phyloP scores from a whole-genome alignment of 2,329 filamentous ascomycete genomes.

The Byssochlamys sp. region DNA sequence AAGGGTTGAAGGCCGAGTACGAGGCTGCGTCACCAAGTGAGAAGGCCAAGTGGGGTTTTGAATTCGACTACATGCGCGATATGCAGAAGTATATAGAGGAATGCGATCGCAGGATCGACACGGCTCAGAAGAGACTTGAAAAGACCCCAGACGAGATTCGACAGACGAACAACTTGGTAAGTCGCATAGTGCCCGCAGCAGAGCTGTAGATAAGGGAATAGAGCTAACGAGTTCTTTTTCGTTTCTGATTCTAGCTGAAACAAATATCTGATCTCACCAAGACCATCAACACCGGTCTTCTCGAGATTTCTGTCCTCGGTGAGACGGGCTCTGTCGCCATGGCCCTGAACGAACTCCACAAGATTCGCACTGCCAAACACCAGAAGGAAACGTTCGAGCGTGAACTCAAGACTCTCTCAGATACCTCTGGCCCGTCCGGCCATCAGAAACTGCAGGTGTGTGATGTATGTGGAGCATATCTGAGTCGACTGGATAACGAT shows the following conservation, averaged over 20 bases:
- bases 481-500: slow-evolving; percentile 87
- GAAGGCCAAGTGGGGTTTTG: slow-evolving; percentile 73
- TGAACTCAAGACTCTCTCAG: slow-evolving; percentile 79
- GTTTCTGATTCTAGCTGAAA: slow-evolving; percentile 49
- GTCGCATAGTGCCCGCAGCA: slow-evolving; percentile 7
- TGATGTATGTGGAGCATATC: slow-evolving; percentile 93
- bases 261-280: slow-evolving; percentile 70
- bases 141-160: slow-evolving; percentile 97
- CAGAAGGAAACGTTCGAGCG: slow-evolving; percentile 75
- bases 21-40: slow-evolving; percentile 62
- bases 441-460: slow-evolving; percentile 98
- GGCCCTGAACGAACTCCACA: slow-evolving; percentile 80
- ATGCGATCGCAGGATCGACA: slow-evolving; percentile 87
- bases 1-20: slow-evolving; percentile 81
- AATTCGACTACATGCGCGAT: slow-evolving; percentile 92
- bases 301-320: slow-evolving; percentile 77
- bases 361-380: slow-evolving; percentile 68
- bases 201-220: neutral
- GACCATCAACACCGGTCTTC: slow-evolving; percentile 69
- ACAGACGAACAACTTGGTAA: slow-evolving; percentile 76
- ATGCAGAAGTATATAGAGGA: slow-evolving; percentile 95
- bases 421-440: slow-evolving; percentile 83
- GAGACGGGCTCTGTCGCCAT: slow-evolving; percentile 70
- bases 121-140: slow-evolving; percentile 78
- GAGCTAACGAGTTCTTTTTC: neutral